Base-by-base conservation (phyloP, 2,329 filamentous ascomycete genomes). In the Aspergillus latus region DNA sequence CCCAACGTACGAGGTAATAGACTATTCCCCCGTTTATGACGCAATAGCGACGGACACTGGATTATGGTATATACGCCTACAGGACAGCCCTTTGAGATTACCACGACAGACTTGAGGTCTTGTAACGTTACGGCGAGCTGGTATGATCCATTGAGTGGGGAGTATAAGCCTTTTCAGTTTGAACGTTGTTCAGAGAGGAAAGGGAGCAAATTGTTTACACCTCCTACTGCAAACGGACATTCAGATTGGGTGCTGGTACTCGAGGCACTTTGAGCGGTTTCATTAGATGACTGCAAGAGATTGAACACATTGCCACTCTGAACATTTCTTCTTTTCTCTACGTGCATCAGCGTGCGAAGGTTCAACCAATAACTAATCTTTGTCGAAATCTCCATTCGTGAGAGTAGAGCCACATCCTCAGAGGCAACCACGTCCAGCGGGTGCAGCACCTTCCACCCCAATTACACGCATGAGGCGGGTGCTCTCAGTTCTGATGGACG, bases 1-100 rank as follows among this genome's bases (percentile, higher is more conserved):
- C 4, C 44, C 49, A 2, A 4, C n/a, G 6, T 49, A 50, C 39
- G 37, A 44, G 28, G 45, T 34, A 5, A 39, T 28, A 10, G 50
- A 57, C 7, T 57, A 49, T 28, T 21, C 16, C 2, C 44, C 49
- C 10, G 49, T 57, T 10, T 57, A 57, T n/a, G 49, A 57, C 28
- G 54, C 30, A 10, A 28, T 57, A 30, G 34, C 13, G 10, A 34
- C 30, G 45, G 45, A 1, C 10, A 8, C 1, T 49, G 55, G 49
- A 49, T 57, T 6, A 34, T 57, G 49, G 55, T 53, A 44, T 57
- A n/a, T 32, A 53, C 36, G 5, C 55, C 55, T 5, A 52, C 49
- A 1, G 45, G 55, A 2, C 36, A 52, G 11, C 11, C 21, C 3
- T 52, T 57, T 30, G 13, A 5, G 13, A 49, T 57, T 30, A 44